A percentile compares a stretch with the other conserved stretches of the same genome.
Conservation (phyloP, 305 asterid genomes). For the Caryopteris hybrid region DNA sequence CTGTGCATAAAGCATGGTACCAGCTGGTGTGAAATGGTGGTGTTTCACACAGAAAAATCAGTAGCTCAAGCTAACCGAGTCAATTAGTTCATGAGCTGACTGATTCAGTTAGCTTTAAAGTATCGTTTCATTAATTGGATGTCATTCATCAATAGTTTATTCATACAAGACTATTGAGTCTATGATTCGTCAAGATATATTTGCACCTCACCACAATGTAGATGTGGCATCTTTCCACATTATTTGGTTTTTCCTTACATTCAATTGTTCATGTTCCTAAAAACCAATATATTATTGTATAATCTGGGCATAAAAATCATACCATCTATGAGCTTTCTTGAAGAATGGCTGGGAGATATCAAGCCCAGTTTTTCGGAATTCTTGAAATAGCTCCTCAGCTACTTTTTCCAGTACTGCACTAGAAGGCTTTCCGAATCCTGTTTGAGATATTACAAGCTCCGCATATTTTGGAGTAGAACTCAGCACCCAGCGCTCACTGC, state of each 20-base stretch:
- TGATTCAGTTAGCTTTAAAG: no score
- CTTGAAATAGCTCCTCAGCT: conserved; percentile 70
- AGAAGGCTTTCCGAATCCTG: conserved; percentile 76
- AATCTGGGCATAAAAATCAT: conserved; percentile 11
- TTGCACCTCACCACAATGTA: neutral
- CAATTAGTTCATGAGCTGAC: no score
- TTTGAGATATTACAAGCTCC: conserved; percentile 52
- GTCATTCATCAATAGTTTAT: neutral
- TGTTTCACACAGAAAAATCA: no score
- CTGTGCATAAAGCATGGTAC: no score
- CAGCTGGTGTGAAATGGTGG: no score
- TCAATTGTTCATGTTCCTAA: neutral
- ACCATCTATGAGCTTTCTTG: conserved; percentile 94
- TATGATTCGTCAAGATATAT: neutral
- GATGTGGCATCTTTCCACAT: neutral
- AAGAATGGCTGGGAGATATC: conserved; percentile 54
- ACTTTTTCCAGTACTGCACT: conserved; percentile 49
- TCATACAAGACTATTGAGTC: neutral
- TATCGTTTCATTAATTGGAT: no score
- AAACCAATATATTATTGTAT: neutral
- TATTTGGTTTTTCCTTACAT: neutral
- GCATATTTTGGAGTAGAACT: conserved; percentile 82
- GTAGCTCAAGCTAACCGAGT: no score
- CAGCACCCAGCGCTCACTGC: conserved; percentile 87
- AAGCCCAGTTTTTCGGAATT: conserved; percentile 61